Conservation (phyloP, 352 stramenopile genomes). For the Elongisporangium senticosum region DNA sequence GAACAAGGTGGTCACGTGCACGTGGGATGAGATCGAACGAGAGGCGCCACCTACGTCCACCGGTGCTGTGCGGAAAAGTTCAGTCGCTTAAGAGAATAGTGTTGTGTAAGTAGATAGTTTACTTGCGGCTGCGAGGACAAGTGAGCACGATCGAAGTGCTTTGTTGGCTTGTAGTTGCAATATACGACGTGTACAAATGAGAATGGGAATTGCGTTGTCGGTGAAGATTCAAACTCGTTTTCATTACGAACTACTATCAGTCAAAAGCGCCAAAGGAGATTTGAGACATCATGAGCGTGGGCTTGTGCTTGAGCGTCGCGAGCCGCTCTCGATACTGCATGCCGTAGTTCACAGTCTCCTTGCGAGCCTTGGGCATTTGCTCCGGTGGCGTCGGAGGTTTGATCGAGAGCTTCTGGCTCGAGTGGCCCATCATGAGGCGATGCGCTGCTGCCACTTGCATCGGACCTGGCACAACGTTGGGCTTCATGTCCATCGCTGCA, state of each 20-base stretch:
- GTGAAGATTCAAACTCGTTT: no score
- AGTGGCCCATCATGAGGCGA: constrained; percentile 79
- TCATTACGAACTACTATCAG: not conserved
- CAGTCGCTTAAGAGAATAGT: constrained; percentile 12
- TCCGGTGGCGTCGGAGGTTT: constrained; percentile 70
- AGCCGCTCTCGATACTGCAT: constrained; percentile 76
- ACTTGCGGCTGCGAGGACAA: no score
- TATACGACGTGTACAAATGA: not conserved
- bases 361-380: constrained; percentile 25
- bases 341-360: constrained; percentile 64
- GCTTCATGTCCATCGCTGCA: constrained; percentile 43
- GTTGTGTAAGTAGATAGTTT: not conserved
- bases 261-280: constrained; percentile 57
- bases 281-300: constrained; percentile 65
- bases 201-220: not conserved
- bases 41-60: constrained; percentile 13
- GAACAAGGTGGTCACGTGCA: constrained; percentile 42
- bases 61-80: constrained; percentile 21
- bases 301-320: constrained; percentile 69
- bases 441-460: constrained; percentile 75
- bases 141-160: not conserved
- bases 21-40: constrained; percentile 61
- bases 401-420: constrained; percentile 74
- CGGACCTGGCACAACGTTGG: constrained; percentile 49
- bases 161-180: not conserved